These are phyloP conservation scores for Condylostoma magnum DNA, from an alignment of 169 alveolate genomes.

Conservation along the genomic window DNA sequence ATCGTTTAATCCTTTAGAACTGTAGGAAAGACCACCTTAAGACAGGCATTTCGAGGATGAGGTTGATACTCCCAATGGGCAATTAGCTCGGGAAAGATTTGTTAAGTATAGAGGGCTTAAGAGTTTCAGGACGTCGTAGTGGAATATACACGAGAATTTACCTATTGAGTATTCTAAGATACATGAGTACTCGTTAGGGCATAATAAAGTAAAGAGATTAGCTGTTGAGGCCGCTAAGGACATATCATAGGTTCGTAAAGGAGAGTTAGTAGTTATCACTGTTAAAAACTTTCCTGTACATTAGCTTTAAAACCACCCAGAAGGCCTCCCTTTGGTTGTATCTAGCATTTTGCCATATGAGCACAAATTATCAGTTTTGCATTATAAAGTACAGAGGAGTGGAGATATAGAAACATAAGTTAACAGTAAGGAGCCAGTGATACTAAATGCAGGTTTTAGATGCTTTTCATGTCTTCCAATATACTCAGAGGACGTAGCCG, in stretches of 20 bases:
- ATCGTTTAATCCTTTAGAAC: constrained; percentile 59
- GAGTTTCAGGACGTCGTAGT: constrained; percentile 84
- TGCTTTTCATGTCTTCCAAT: constrained; percentile 77
- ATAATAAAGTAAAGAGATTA: constrained; percentile 57
- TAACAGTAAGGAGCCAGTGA: constrained; percentile 77
- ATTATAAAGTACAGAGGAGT: constrained; percentile 79
- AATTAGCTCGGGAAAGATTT: constrained; percentile 82
- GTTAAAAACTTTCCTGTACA: constrained; percentile 50
- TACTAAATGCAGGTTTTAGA: constrained; percentile 91
- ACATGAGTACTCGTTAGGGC: constrained; percentile 84
- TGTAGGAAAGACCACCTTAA: constrained; percentile 68
- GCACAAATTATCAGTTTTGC: constrained; percentile 90
- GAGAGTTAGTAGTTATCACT: constrained; percentile 59
- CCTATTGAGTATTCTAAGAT: constrained; percentile 89
- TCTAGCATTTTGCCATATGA: constrained; percentile 92
- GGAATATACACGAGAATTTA: constrained; percentile 93
- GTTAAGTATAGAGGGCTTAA: constrained; percentile 87
- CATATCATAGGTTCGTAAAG: constrained; percentile 61
- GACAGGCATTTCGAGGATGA: constrained; percentile 91
- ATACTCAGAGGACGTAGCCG: constrained; percentile 64
- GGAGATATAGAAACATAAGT: constrained; percentile 62
- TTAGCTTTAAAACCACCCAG: constrained; percentile 31
- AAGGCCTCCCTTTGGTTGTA: constrained; percentile 67
- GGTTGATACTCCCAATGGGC: constrained; percentile 86
- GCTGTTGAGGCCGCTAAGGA: constrained; percentile 55